Percentiles rank a stretch among this genome's conserved stretches.
phyloP scores from a whole-genome alignment of 495 filamentous ascomycete species.

The Annulohypoxylon maeteangense region DNA sequence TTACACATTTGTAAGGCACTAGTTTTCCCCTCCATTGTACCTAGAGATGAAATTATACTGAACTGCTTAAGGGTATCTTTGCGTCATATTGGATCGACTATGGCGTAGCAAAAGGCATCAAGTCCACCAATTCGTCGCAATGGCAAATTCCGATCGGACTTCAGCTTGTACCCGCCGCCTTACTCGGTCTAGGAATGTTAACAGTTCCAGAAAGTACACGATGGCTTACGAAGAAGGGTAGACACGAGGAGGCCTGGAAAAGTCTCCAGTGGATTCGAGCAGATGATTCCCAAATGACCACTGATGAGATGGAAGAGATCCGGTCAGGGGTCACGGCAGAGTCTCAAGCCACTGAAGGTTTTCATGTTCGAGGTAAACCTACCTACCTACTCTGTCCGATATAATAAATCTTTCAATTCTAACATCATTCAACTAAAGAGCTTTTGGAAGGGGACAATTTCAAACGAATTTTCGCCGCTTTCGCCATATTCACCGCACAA shows the following conservation, averaged over 20 bases:
- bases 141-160: conserved; percentile 66
- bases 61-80: conserved; percentile 55
- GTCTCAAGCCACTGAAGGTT: conserved; percentile 42
- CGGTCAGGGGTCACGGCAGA: conserved; percentile 54
- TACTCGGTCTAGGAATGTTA: conserved; percentile 59
- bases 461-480: conserved; percentile 52
- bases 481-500: conserved; percentile 64
- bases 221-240: conserved; percentile 62
- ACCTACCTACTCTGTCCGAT: neutral
- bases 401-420: neutral
- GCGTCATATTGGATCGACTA: conserved; percentile 65
- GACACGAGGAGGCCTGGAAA: conserved; percentile 58
- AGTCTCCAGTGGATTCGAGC: conserved; percentile 62
- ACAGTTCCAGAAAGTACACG: conserved; percentile 60
- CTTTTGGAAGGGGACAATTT: conserved; percentile 50
- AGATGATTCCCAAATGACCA: conserved; percentile 48
- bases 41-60: too few species aligned
- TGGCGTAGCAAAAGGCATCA: conserved; percentile 50
- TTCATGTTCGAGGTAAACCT: conserved; percentile 34
- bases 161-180: conserved; percentile 57
- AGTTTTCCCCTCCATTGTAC: too few species aligned
- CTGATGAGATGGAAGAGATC: conserved; percentile 56
- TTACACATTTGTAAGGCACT: conserved; percentile 52
- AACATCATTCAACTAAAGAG: conserved; percentile 41
- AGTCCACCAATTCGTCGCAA: conserved; percentile 50